phyloP scores from a whole-genome alignment of 179 eudicot species.

The Dionaea muscipula region DNA sequence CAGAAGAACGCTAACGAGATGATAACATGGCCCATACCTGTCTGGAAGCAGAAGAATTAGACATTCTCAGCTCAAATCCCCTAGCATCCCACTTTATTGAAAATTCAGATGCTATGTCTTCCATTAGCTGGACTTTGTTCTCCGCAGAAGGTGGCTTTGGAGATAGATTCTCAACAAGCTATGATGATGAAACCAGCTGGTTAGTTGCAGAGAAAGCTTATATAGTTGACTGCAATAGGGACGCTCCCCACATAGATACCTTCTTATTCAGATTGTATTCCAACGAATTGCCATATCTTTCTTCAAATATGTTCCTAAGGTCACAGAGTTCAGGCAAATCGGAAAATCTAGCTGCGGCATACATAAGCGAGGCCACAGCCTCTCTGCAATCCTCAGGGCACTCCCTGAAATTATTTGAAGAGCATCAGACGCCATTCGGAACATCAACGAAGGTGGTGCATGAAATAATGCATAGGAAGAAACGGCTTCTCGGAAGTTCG shows the following conservation, averaged over 20 bases:
- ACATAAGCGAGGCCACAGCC: slow-evolving; percentile 78
- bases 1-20: not conserved
- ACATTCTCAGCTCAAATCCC: slow-evolving; percentile 61
- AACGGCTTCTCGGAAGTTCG: too few relatives aligned
- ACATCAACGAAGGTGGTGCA: not conserved
- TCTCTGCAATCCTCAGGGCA: slow-evolving; percentile 94
- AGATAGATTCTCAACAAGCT: slow-evolving; percentile 64
- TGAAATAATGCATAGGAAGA: not conserved
- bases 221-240: not conserved
- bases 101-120: slow-evolving; percentile 68
- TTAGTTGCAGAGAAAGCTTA: slow-evolving; percentile 13
- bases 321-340: slow-evolving; percentile 94
- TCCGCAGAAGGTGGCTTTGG: slow-evolving; percentile 48
- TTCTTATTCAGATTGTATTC: slow-evolving; percentile 63
- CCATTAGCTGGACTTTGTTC: slow-evolving; percentile 57
- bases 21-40: slow-evolving; percentile 30
- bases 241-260: slow-evolving; percentile 27
- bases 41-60: slow-evolving; percentile 29
- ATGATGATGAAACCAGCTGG: slow-evolving; percentile 16
- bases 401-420: slow-evolving; percentile 34
- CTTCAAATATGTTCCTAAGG: slow-evolving; percentile 65
- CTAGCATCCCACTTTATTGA: slow-evolving; percentile 65
- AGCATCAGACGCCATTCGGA: slow-evolving; percentile 1
- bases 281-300: slow-evolving; percentile 67
- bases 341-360: slow-evolving; percentile 94